Conservation (phyloP, 2,329 filamentous ascomycete genomes). For the Neodidymelliopsis sp. region DNA sequence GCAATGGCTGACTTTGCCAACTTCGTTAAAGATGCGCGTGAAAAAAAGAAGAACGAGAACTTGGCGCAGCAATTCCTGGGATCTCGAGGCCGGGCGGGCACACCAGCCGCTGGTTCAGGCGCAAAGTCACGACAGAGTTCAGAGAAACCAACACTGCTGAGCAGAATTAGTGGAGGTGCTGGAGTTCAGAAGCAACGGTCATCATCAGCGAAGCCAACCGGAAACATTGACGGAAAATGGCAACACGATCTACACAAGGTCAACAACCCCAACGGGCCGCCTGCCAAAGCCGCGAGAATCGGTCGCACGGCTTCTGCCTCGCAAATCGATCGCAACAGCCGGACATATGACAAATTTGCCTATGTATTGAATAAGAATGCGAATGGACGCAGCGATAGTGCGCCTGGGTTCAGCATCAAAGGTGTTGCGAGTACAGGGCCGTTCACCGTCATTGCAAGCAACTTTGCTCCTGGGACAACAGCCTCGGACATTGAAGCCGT, state of each 20-base stretch:
- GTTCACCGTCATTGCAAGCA: constrained; percentile 76
- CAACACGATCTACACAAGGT: constrained; percentile 71
- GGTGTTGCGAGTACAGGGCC: constrained; percentile 69
- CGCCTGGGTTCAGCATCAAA: constrained; percentile 69
- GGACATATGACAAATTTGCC: constrained; percentile 52
- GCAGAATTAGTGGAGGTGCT: constrained; percentile 71
- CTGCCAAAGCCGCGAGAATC: constrained; percentile 41
- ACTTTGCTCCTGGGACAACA: constrained; percentile 83
- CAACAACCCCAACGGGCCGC: constrained; percentile 49
- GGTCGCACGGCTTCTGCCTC: constrained; percentile 50
- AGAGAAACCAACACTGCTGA: constrained; percentile 67
- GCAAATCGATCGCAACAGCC: constrained; percentile 52
- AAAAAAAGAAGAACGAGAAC: constrained; percentile 74
- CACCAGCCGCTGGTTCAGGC: constrained; percentile 57
- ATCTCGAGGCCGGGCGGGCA: constrained; percentile 57
- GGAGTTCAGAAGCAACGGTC: constrained; percentile 72
- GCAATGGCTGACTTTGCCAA: constrained; percentile 35
- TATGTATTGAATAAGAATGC: constrained; percentile 37
- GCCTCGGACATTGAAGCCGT: constrained; percentile 84
- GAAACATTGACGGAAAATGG: constrained; percentile 73
- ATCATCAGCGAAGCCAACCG: constrained; percentile 52
- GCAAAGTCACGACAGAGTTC: constrained; percentile 53
- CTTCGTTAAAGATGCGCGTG: constrained; percentile 56
- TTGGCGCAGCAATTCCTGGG: constrained; percentile 78
- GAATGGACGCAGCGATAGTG: constrained; percentile 40